Evolutionary conservation across 129 eudicot genomes (phyloP).

Genomic region (Gnaphalium uliginosum): DNA sequence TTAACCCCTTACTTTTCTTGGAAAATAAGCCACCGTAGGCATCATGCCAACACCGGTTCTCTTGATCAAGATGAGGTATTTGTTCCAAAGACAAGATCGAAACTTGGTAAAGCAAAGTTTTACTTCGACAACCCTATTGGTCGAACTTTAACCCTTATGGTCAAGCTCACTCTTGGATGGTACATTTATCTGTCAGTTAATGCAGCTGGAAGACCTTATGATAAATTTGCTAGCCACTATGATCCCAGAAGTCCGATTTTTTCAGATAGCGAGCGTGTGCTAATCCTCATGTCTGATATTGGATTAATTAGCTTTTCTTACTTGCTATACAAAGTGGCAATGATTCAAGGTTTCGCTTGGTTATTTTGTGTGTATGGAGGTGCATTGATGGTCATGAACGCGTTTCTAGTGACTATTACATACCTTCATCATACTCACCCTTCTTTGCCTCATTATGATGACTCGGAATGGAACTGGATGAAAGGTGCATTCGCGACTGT

Average conservation of each 20-base stretch:
- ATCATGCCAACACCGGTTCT: constrained; percentile 42
- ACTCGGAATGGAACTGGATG: constrained; percentile 60
- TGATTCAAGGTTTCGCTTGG: constrained; percentile 43
- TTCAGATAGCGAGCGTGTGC: constrained; percentile 25
- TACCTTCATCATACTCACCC: constrained; percentile 61
- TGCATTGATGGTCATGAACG: constrained; percentile 51
- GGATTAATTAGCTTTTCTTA: constrained; percentile 30
- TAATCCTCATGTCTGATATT: constrained; percentile 36
- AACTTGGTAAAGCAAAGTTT: constrained; percentile 6
- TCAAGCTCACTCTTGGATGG: constrained; percentile 38
- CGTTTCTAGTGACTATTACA: constrained; percentile 50
- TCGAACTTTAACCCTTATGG: constrained; percentile 33
- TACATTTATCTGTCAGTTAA: constrained; percentile 33
- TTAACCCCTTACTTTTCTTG: constrained; percentile 39
- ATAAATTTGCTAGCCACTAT: constrained; percentile 38
- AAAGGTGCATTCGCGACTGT: constrained; percentile 55
- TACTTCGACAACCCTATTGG: constrained; percentile 37
- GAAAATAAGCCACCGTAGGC: constrained; percentile 41
- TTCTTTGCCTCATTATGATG: constrained; percentile 52
- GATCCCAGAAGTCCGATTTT: constrained; percentile 40
- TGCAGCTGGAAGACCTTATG: constrained; percentile 42
- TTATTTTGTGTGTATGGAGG: constrained; percentile 50
- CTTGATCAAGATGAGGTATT: constrained; percentile 36
- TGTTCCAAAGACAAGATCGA: constrained; percentile 28
- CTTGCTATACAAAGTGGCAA: constrained; percentile 32